A percentile compares a stretch with the other conserved stretches of the same genome.
Conservation (phyloP, 192 early-diverging fungal species). For the Podila epigama region DNA sequence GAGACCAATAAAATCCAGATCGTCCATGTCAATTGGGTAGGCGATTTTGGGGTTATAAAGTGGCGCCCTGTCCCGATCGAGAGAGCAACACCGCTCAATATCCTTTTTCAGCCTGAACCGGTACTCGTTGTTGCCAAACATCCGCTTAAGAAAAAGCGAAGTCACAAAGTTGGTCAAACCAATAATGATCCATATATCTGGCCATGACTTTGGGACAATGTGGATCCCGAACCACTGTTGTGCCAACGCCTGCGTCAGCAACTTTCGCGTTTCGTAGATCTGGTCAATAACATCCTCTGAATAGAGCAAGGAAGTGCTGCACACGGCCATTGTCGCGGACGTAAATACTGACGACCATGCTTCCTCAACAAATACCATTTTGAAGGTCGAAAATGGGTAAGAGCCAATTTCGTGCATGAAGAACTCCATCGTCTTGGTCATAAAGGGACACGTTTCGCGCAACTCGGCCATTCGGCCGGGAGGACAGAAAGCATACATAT, state of each 20-base stretch:
- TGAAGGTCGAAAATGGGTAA: slow-evolving; percentile 86
- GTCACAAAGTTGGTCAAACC: slow-evolving; percentile 84
- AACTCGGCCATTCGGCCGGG: slow-evolving; percentile 71
- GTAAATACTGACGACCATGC: slow-evolving; percentile 68
- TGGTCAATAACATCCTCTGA: slow-evolving; percentile 84
- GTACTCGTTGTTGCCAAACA: slow-evolving; percentile 91
- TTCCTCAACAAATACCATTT: slow-evolving; percentile 90
- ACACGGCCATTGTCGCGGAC: slow-evolving; percentile 84
- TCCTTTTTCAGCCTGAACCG: slow-evolving; percentile 86
- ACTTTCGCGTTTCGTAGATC: slow-evolving; percentile 79
- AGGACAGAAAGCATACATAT: slow-evolving; percentile 75
- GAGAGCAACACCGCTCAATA: slow-evolving; percentile 78
- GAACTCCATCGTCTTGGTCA: slow-evolving; percentile 77
- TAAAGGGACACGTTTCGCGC: slow-evolving; percentile 18
- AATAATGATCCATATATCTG: slow-evolving; percentile 89
- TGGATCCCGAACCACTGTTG: slow-evolving; percentile 97
- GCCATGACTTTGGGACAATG: slow-evolving; percentile 72
- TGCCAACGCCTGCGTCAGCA: slow-evolving; percentile 74
- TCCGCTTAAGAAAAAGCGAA: slow-evolving; percentile 76
- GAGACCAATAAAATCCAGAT: slow-evolving; percentile 78
- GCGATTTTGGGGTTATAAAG: slow-evolving; percentile 73
- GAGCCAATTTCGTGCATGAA: slow-evolving; percentile 88
- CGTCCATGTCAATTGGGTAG: slow-evolving; percentile 60
- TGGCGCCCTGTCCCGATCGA: slow-evolving; percentile 90
- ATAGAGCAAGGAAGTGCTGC: slow-evolving; percentile 74